phyloP scores from a whole-genome alignment of 805 yeast genomes.

The Barnettozyma botsteinii region DNA sequence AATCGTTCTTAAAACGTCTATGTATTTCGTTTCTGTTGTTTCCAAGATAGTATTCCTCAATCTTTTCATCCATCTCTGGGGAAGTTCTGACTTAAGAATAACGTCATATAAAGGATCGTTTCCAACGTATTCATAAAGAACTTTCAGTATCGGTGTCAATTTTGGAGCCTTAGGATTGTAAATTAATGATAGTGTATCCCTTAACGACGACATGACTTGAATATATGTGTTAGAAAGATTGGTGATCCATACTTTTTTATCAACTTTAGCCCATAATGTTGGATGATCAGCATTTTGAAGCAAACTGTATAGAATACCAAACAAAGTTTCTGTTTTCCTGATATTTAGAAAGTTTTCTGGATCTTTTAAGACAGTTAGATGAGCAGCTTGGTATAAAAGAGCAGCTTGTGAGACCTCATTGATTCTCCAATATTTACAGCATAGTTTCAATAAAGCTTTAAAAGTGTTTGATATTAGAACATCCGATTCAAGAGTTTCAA shows the following conservation, averaged over 20 bases:
- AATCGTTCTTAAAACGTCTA: slow-evolving; percentile 38
- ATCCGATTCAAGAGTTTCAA: slow-evolving; percentile 26
- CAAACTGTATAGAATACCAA: slow-evolving; percentile 27
- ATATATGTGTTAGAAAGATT: slow-evolving; percentile 41
- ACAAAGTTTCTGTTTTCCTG: slow-evolving; percentile 29
- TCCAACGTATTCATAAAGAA: slow-evolving; percentile 46
- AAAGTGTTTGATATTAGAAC: slow-evolving; percentile 37
- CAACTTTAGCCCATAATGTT: slow-evolving; percentile 36
- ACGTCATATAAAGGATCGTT: slow-evolving; percentile 39
- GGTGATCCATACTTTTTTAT: slow-evolving; percentile 45
- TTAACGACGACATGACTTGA: slow-evolving; percentile 41
- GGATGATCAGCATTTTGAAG: slow-evolving; percentile 24
- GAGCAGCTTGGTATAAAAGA: slow-evolving; percentile 45
- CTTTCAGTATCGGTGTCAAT: slow-evolving; percentile 45
- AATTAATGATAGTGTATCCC: slow-evolving; percentile 36
- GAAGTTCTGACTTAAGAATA: slow-evolving; percentile 31
- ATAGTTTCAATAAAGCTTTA: slow-evolving; percentile 36
- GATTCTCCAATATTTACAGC: slow-evolving; percentile 55
- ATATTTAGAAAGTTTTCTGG: slow-evolving; percentile 27
- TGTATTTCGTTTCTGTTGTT: slow-evolving; percentile 40
- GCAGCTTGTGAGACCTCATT: slow-evolving; percentile 44
- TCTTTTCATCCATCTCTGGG: slow-evolving; percentile 39
- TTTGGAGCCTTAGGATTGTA: slow-evolving; percentile 47
- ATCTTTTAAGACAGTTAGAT: slow-evolving; percentile 28
- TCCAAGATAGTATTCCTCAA: slow-evolving; percentile 32